These are phyloP conservation scores for Gonium pectorale DNA, from an alignment of 139 green algal genomes.

Conservation along the genomic window DNA sequence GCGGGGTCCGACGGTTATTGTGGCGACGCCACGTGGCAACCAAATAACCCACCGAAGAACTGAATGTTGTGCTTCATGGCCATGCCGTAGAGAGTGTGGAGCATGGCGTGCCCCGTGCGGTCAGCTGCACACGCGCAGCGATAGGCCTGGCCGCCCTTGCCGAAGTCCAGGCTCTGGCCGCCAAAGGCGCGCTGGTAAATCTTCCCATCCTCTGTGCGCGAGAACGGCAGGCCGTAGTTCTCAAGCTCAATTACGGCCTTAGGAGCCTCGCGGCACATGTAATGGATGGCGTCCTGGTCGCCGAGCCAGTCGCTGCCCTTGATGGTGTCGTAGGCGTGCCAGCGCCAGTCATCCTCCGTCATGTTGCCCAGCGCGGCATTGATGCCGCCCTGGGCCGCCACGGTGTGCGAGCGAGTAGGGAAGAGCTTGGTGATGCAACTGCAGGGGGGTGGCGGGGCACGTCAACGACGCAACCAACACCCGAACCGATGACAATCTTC, in stretches of 20 bases:
- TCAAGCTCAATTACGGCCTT: constrained; percentile 98
- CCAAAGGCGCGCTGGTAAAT: constrained; percentile 99
- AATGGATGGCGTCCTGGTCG: constrained; percentile 90
- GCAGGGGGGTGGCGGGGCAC: constrained; percentile 10
- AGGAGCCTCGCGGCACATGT: constrained; percentile 92
- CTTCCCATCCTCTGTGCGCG: constrained; percentile 97
- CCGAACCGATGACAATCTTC: too few relatives aligned
- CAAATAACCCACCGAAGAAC: constrained; percentile 95
- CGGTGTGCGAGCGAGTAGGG: constrained; percentile 98
- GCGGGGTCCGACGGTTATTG: too few relatives aligned
- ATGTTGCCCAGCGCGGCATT: constrained; percentile 99
- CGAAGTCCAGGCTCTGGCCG: constrained; percentile 95
- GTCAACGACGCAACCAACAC: constrained; percentile 28
- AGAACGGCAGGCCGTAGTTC: constrained; percentile 98
- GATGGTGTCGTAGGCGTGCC: constrained; percentile 99
- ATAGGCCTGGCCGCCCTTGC: constrained; percentile 91
- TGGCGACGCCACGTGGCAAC: too few relatives aligned
- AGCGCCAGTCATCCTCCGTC: constrained; percentile 98
- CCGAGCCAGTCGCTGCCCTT: constrained; percentile 99
- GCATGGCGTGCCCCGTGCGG: constrained; percentile 98
- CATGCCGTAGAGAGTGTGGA: constrained; percentile 98
- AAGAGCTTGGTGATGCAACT: constrained; percentile 99
- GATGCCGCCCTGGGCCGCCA: constrained; percentile 98
- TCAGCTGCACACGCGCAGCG: constrained; percentile 94
- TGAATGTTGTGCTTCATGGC: constrained; percentile 97